Evolutionary conservation across 305 asterid species (phyloP).

Genomic region (Vinca major): DNA sequence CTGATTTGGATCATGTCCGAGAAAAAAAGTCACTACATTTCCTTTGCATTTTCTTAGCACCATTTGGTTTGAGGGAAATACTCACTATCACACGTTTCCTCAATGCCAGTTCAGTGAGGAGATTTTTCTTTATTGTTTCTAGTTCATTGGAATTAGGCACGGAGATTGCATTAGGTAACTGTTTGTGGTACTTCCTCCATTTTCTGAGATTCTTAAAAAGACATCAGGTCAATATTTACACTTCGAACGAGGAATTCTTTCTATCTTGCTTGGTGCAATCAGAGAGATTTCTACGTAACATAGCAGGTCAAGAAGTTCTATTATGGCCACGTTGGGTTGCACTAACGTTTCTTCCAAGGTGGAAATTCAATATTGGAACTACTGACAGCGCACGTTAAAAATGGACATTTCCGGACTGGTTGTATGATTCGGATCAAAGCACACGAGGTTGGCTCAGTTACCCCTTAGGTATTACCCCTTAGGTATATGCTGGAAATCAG

Average conservation of each 20-base stretch:
- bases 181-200: no score
- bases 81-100: neutral
- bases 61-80: neutral
- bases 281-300: neutral
- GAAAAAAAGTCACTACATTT: neutral
- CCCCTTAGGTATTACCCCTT: neutral
- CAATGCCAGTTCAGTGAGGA: no score
- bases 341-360: neutral
- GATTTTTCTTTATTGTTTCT: neutral
- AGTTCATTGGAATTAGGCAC: no score
- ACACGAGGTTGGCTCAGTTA: neutral
- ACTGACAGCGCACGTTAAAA: neutral
- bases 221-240: no score
- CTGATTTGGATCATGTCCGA: no score
- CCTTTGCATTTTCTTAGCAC: neutral
- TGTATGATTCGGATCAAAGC: neutral
- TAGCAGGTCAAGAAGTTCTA: neutral
- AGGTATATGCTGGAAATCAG: neutral
- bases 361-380: neutral
- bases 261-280: neutral
- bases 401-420: neutral
- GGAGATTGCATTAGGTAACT: no score
- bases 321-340: neutral
- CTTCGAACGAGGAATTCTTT: neutral
- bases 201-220: no score